Base-by-base conservation (phyloP, 345 rosid genomes). In the Eucalyptus coolabah region DNA sequence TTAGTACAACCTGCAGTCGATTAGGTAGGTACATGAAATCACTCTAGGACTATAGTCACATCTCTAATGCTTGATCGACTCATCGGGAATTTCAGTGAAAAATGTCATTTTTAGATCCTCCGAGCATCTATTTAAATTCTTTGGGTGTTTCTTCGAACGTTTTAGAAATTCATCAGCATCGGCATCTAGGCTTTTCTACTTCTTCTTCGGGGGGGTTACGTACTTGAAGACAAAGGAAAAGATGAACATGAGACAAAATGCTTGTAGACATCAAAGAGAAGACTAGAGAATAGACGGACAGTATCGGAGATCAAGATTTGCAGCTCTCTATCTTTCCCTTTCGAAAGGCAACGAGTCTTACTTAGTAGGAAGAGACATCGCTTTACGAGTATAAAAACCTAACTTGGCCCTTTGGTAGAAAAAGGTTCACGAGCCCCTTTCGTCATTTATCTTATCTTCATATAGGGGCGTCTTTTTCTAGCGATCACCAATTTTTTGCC, bases 351-450 rank as follows among this genome's bases (percentile, higher is more conserved):
- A 77, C 85, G 87, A 89, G 92, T 88, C 45, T 92, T 92, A 89
- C 63, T 28, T 86, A 56, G 96, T 47, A 94, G 92, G 88, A 93
- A 89, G 93, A 89, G 95, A 93, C 93, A 92, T 81, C 44, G 88
- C 96, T 96, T 96, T 94, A 88, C 92, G 89, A 44, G 87, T 87
- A 92, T 92, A 89, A 92, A 93, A 91, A 94, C 95, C 96, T 93
- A 93, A 93, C 94, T 91, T 92, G 90, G 91, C 90, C 94, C 91
- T 86, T 92, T 93, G 80, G 53, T 89, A 89, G 97, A 92, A 91
- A 95, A 63, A 91, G 91, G 87, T 89, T 87, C 47, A 77, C 53
- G 56, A 88, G 87, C 16, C 88, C 91, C 88, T 80, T 88, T 45
- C 89, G 42, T 88, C 40, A 53, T 88, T 40, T 28, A 54, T 63